Conservation (phyloP, 2,329 filamentous ascomycete genomes). For the Phialocephala sp. region DNA sequence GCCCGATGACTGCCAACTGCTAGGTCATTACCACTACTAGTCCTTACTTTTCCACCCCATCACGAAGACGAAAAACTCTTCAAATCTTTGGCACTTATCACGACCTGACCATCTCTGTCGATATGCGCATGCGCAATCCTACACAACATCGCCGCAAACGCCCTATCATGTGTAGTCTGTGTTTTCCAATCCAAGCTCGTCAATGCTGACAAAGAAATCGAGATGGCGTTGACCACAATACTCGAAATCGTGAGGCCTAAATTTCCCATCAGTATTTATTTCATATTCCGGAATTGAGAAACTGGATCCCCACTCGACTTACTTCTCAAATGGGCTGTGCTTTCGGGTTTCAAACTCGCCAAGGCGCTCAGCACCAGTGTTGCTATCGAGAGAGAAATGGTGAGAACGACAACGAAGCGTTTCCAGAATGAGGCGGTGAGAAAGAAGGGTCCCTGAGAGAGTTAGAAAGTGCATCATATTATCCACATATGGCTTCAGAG, state of each 20-base stretch:
- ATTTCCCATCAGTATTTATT: background rate
- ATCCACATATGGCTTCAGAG: background rate
- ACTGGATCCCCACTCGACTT: background rate
- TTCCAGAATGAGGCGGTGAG: conserved; percentile 37
- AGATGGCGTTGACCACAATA: conserved; percentile 35
- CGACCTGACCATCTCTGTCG: conserved; percentile 25
- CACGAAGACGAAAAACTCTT: background rate
- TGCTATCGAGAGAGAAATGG: conserved; percentile 31
- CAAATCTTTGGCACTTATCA: conserved; percentile 22
- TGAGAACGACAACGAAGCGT: conserved; percentile 34
- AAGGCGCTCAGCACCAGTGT: conserved; percentile 31
- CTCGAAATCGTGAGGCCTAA: conserved; percentile 34
- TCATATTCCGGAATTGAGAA: too few relatives aligned
- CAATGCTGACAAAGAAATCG: conserved; percentile 32
- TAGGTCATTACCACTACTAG: too few relatives aligned
- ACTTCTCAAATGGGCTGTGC: conserved; percentile 24
- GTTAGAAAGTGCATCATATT: background rate
- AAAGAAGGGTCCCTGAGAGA: conserved; percentile 18
- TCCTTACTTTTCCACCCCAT: background rate
- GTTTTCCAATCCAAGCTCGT: conserved; percentile 38
- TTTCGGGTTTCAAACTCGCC: conserved; percentile 23
- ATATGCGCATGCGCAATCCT: conserved; percentile 32
- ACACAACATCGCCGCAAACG: conserved; percentile 33
- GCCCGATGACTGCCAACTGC: too few relatives aligned
- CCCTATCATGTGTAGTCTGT: conserved; percentile 31